A percentile compares a stretch with the other conserved stretches of the same genome.
Evolutionary conservation across 345 rosid species (phyloP).

Genomic region (Populus deltoides): DNA sequence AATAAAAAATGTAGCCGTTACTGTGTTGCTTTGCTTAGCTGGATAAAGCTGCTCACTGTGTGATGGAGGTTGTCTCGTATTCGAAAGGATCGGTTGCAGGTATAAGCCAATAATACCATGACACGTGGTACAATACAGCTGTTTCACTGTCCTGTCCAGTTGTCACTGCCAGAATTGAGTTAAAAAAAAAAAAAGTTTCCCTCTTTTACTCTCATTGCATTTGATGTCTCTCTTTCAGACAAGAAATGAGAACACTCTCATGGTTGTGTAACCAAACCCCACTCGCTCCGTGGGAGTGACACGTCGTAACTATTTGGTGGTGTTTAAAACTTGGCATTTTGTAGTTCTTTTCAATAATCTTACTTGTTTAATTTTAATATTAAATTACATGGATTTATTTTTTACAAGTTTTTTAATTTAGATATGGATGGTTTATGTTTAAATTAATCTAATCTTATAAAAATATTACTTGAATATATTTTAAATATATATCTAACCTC

Average conservation of each 20-base stretch:
- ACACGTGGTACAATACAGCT: constrained; percentile 33
- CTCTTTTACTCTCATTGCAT: constrained; percentile 16
- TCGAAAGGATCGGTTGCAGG: not conserved
- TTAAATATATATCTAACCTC: no score
- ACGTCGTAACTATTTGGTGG: not conserved
- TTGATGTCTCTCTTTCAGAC: not conserved
- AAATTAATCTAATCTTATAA: no score
- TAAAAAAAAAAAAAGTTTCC: constrained; percentile 6
- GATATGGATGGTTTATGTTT: no score
- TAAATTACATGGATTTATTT: no score
- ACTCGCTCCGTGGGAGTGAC: not conserved
- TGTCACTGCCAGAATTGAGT: constrained; percentile 37
- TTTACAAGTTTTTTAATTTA: no score
- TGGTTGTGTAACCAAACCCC: fast-evolving
- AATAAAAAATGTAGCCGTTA: constrained; percentile 18
- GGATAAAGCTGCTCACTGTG: constrained; percentile 34
- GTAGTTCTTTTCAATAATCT: not conserved
- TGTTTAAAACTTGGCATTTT: not conserved
- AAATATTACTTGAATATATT: no score
- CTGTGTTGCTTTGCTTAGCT: constrained; percentile 17
- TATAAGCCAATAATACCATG: not conserved
- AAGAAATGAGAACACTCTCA: not conserved
- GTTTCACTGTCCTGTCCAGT: constrained; percentile 36
- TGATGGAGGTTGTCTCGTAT: constrained; percentile 18
- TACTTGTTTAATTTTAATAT: no score